Conservation (phyloP, 768 basidiomycete genomes). For the Lactifluus rugatus region DNA sequence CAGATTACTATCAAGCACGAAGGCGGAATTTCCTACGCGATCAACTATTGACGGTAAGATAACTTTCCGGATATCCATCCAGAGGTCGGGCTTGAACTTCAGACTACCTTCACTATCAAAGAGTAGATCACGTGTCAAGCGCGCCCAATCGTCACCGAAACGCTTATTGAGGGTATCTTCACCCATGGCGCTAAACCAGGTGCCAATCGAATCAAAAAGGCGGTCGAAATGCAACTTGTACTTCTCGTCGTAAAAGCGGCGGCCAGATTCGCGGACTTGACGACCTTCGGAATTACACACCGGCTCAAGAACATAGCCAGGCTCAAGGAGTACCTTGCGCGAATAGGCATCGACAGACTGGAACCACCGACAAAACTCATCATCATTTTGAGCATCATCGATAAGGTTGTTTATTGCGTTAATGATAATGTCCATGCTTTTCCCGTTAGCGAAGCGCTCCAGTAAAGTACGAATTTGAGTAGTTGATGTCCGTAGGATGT, state of each 20-base stretch:
- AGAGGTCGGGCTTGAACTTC: conserved; percentile 80
- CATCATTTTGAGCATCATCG: conserved; percentile 65
- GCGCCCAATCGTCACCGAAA: conserved; percentile 76
- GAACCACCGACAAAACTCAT: conserved; percentile 70
- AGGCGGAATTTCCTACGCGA: conserved; percentile 37
- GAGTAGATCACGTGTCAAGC: conserved; percentile 75
- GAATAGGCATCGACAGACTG: conserved; percentile 47
- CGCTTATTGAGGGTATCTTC: conserved; percentile 76
- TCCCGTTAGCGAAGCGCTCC: conserved; percentile 81
- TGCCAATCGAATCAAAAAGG: conserved; percentile 56
- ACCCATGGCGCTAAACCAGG: conserved; percentile 80
- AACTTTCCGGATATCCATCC: conserved; percentile 79
- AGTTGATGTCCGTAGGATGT: conserved; percentile 45
- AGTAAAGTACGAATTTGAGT: conserved; percentile 68
- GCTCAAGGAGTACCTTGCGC: conserved; percentile 65
- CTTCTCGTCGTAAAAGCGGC: conserved; percentile 65
- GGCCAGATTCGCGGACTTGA: conserved; percentile 58
- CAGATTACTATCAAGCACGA: neutral
- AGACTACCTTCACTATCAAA: conserved; percentile 73
- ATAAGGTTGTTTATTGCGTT: conserved; percentile 64
- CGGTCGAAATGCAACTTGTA: conserved; percentile 74
- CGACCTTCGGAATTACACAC: conserved; percentile 56
- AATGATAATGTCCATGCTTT: conserved; percentile 55
- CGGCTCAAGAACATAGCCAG: conserved; percentile 80
- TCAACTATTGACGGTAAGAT: conserved; percentile 74